These are phyloP conservation scores for Musa acuminata DNA, from an alignment of 176 grass and related monocot species.

Conservation along the genomic window DNA sequence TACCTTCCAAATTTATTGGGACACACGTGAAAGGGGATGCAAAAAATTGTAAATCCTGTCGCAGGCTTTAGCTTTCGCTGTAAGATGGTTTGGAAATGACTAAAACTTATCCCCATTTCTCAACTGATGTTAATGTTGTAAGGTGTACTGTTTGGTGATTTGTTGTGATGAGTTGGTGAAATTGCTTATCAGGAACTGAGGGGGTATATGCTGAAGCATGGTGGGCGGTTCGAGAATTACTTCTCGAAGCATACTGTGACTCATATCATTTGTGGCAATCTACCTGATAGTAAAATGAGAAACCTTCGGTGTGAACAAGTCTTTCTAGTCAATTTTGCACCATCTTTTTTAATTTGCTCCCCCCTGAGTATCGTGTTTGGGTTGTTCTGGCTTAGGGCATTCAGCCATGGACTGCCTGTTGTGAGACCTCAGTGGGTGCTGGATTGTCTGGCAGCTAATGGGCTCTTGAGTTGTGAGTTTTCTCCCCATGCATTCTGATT, in stretches of 20 bases:
- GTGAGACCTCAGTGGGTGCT: slow-evolving; percentile 83
- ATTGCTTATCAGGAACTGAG: slow-evolving; percentile 53
- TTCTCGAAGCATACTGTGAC: slow-evolving; percentile 74
- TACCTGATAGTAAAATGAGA: slow-evolving; percentile 70
- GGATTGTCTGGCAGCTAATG: slow-evolving; percentile 65
- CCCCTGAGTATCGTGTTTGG: background rate
- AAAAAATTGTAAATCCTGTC: too few relatives aligned
- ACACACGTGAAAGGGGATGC: too few relatives aligned
- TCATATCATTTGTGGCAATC: slow-evolving; percentile 70
- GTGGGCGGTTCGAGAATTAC: slow-evolving; percentile 80
- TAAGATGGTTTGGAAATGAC: too few relatives aligned
- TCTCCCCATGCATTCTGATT: background rate
- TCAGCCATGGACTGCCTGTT: slow-evolving; percentile 67
- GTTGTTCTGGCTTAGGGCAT: slow-evolving; percentile 44
- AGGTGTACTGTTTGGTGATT: background rate
- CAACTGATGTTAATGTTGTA: background rate
- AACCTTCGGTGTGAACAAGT: slow-evolving; percentile 52
- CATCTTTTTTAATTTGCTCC: background rate
- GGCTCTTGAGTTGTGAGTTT: slow-evolving; percentile 65
- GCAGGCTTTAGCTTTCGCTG: too few relatives aligned
- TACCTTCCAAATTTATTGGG: too few relatives aligned
- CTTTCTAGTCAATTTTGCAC: background rate
- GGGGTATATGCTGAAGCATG: slow-evolving; percentile 81
- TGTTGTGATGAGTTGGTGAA: background rate
- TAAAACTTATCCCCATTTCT: background rate